Base-by-base conservation (phyloP, 2,329 filamentous ascomycete species). In the Cytospora chrysosperma region DNA sequence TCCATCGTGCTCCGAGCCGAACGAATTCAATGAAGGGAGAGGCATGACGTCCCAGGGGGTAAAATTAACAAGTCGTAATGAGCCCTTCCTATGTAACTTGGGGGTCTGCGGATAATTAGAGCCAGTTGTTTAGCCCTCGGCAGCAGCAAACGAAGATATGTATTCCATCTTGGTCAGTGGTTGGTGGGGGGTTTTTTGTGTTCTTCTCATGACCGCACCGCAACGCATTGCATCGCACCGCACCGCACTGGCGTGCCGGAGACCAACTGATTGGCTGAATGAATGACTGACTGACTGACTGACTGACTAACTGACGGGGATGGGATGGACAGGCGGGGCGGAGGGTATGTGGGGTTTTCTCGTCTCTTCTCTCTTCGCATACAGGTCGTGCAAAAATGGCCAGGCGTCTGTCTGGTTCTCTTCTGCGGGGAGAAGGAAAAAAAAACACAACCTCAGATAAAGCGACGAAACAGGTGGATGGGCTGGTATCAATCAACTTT, bases 1-100 rank as follows among this genome's bases (percentile, higher is more conserved):
- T 54, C 27, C 43, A 43, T 61, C 59, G 50, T 50, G 51, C 59
- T 55, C 51, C 37, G 59, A 37, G 47, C 37, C 37, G n/a, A 54
- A 26, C 59, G 32, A 47, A 12, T 4, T 47, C 30, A 30, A 30
- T 5, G 1, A 24, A 47, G 15, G 27, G 37, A 21, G 37, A n/a
- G 37, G n/a, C 51, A 30, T 21, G 34, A 49, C 30, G 40, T 30
- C 19, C 59, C 28, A 55, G 51, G 54, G 26, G 8, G 24, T 27
- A 40, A 34, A 40, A 34, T 61, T n/a, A n/a, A 28, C 40, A 34
- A 27, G 40, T 24, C 30, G 30, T 61, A 47, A 47, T 47, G 43
- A 47, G n/a, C n/a, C 40, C 43, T 10, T 21, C 5, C 43, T 24
- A 12, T 24, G 19, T 34, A 40, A 40, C 37, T 19, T 19, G 10